Base-by-base conservation (phyloP, 139 green algal species). In the Haematococcus lacustris region DNA sequence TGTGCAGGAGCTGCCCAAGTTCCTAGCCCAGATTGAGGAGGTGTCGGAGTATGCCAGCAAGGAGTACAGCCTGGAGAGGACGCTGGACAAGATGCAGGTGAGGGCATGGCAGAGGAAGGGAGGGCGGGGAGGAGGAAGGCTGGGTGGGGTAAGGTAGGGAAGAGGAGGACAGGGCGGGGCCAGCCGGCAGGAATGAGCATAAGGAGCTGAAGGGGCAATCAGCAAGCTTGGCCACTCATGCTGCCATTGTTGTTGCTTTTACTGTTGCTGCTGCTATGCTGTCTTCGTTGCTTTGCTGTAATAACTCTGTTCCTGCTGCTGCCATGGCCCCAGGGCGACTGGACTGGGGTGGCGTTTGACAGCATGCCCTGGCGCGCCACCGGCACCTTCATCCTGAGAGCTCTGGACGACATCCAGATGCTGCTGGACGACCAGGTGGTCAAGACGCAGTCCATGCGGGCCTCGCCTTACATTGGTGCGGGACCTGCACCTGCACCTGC, bases 51-150 rank as follows among this genome's bases (percentile, higher is more conserved):
- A 80, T 60, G 81, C 81, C 7, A 77, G 53, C 70, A 83, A 86
- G 71, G 79, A 79, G 51, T 70, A 76, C 40, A 53, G n/a, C 3
- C 61, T 94, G 61, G 89, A 94, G 84, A 73, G 74, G 21, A 79
- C 80, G 1, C 80, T 94, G 66, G 88, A 94, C 82, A 93, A 92
- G 80, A 94, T 94, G 89, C 88, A 92, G 78, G 41, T 73, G 39
- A 43, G 71, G 41, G n/a, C n/a, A n/a, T n/a, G n/a, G n/a, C n/a
- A n/a, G n/a, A n/a, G n/a, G n/a, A n/a, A n/a, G n/a, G n/a, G n/a
- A n/a, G n/a, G n/a, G n/a, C n/a, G n/a, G n/a, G n/a, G n/a, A n/a
- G n/a, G n/a, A n/a, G n/a, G n/a, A n/a, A n/a, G n/a, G n/a, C n/a
- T n/a, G n/a, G n/a, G n/a, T n/a, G n/a, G n/a, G n/a, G n/a, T n/a